A percentile compares a stretch with the other conserved stretches of the same genome.
phyloP scores from a whole-genome alignment of 805 yeast species.

The Blastobotrys americana region DNA sequence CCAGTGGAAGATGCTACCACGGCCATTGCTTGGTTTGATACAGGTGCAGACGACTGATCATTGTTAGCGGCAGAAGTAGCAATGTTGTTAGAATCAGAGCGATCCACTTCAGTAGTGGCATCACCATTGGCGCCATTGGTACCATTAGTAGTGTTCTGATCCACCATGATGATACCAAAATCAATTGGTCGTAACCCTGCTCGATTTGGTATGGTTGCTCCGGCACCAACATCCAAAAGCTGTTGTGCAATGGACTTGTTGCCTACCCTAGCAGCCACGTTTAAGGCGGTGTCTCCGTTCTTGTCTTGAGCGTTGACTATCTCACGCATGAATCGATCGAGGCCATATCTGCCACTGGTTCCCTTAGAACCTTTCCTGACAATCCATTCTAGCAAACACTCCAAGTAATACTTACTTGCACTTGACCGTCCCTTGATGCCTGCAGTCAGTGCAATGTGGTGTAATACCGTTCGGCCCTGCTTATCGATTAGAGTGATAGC shows the following conservation, averaged over 20 bases:
- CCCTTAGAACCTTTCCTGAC: slow-evolving; percentile 46
- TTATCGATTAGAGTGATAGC: slow-evolving; percentile 58
- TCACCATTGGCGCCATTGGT: not conserved
- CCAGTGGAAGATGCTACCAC: not conserved
- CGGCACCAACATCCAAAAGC: slow-evolving; percentile 82
- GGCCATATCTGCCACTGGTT: slow-evolving; percentile 40
- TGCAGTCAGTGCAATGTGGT: slow-evolving; percentile 76
- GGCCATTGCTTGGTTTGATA: not conserved
- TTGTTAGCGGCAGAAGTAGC: not conserved
- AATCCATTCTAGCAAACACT: slow-evolving; percentile 68
- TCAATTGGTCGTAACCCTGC: slow-evolving; percentile 83
- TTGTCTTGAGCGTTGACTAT: slow-evolving; percentile 84
- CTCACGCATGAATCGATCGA: slow-evolving; percentile 54
- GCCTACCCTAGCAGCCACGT: slow-evolving; percentile 85
- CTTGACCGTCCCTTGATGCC: slow-evolving; percentile 68
- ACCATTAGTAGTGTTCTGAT: not conserved
- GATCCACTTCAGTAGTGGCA: not conserved
- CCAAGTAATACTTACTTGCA: slow-evolving; percentile 67
- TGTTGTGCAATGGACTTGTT: slow-evolving; percentile 73
- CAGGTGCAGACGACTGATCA: not conserved
- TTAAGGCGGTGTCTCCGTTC: slow-evolving; percentile 92
- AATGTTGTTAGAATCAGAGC: not conserved
- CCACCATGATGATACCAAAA: slow-evolving; percentile 52
- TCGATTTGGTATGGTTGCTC: slow-evolving; percentile 67
- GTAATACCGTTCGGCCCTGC: slow-evolving; percentile 72